Base-by-base conservation (phyloP, 1,284 basidiomycete species). In the Cerrena zonata region DNA sequence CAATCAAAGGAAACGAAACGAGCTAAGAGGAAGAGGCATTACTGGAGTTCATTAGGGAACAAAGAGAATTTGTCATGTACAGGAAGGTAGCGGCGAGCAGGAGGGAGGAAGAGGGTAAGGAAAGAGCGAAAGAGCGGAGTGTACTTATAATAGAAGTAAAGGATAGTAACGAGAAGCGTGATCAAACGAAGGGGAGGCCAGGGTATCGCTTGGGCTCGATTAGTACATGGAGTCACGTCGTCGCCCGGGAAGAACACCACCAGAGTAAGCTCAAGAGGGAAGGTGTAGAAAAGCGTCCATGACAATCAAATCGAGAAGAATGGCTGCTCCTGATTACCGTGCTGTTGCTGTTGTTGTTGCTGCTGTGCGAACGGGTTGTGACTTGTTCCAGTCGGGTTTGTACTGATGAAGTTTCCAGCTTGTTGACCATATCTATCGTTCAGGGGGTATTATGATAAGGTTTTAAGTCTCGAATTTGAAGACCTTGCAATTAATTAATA, bases 341-440 rank as follows among this genome's bases (percentile, higher is more conserved):
- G 73, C 54, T 78, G 75, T 57, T 79, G 71, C 53, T 77, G 76
- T 54, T 70, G 65, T 52, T 79, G 78, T 56, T 82, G 78, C 48
- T 72, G 74, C 54, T 82, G 78, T 53, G 81, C 79, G 65, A 92
- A 93, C 10, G 90, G 90, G 61, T 93, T 93, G 65, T 87, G 79
- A 15, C 67, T 74, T 5, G 53, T 49, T 38, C 56, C 58, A 39
- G 63, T 57, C 36, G 67, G 67, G 2, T 80, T 79, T 1, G 86
- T 85, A 61, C 79, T 77, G 62, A 76, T 69, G 19, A 82, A 25
- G 26, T 78, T 71, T 24, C 84, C 86, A 5, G 83, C 76, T 53
- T 79, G 74, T 38, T 83, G 74, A 30, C 90, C 82, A 64, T 84
- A 87, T 63, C 86, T 86, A 56, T 18, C 56, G n/a, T n/a, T n/a